Conservation (phyloP, 345 rosid species). For the Euphorbia lathyris region DNA sequence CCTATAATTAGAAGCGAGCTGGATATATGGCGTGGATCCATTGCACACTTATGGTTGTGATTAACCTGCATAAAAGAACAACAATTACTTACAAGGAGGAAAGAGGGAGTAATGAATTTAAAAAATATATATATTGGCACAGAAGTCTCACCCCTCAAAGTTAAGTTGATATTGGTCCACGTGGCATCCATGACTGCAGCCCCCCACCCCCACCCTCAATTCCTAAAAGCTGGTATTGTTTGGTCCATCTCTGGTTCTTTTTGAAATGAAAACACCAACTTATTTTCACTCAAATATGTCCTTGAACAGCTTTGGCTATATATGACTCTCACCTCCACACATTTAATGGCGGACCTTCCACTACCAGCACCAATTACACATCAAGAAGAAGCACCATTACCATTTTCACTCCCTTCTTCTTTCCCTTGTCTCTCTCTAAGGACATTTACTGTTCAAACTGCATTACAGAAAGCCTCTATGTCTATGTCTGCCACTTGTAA, state of each 20-base stretch:
- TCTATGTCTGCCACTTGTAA: conserved; percentile 74
- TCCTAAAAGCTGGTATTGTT: conserved; percentile 24
- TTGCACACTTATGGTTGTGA: conserved; percentile 30
- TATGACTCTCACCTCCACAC: conserved; percentile 50
- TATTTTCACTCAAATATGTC: conserved; percentile 44
- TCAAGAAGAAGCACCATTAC: conserved; percentile 23
- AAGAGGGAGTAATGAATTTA: background rate
- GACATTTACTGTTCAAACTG: conserved; percentile 30
- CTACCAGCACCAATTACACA: conserved; percentile 25
- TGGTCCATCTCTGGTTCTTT: conserved; percentile 47
- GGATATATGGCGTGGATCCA: conserved; percentile 36
- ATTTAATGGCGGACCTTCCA: conserved; percentile 58
- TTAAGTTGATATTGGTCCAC: conserved; percentile 46
- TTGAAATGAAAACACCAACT: conserved; percentile 51
- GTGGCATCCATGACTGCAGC: conserved; percentile 39
- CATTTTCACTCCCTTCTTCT: conserved; percentile 20
- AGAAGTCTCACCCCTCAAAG: conserved; percentile 17
- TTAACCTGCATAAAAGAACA: conserved; percentile 34
- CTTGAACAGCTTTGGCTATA: conserved; percentile 41
- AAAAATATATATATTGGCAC: conserved; percentile 12
- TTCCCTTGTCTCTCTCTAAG: conserved; percentile 12
- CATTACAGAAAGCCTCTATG: conserved; percentile 47
- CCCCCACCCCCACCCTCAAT: conserved; percentile 21
- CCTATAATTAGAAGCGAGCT: conserved; percentile 1
- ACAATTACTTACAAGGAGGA: conserved; percentile 10